Evolutionary conservation across 2,329 filamentous ascomycete species (phyloP), one percentile per base, ranked within the genome.

Genomic region (Colletotrichum sidae): DNA sequence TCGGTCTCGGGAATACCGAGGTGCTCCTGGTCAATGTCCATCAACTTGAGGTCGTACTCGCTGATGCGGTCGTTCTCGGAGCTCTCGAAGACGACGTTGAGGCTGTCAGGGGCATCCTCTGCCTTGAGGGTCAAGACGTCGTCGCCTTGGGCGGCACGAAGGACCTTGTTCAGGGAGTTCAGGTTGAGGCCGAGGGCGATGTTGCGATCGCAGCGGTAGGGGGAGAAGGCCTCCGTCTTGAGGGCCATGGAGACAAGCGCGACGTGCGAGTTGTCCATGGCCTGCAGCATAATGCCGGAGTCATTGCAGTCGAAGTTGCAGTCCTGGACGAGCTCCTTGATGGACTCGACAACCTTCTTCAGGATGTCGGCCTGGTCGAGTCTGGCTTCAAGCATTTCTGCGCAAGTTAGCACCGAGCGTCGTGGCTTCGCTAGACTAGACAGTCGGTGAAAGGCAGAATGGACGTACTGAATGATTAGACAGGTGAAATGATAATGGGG

Each of bases 291-390:
- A 76, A 99, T 96, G 69, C 96, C 96, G 60, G 93, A 95, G 86
- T 99, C 96, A 91, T 98, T 99, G 91, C 96, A 99, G 87, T 99
- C 96, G 84, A 99, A 99, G 84, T 99, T 99, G 90, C 96, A 99
- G 84, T 99, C 96, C 82, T 98, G 96, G 58, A 99, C 96, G 55
- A 99, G 90, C 76, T 99, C 96, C 83, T 97, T 98, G 90, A 99
- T 97, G 73, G 96, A 93, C 79, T 99, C 96, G 75, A 99, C 94
- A 69, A 98, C 94, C 92, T 96, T 97, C 87, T 99, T 99, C 78
- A 99, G 88, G 79, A 97, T 86, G 76, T 89, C 87, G 69, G 96
- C 95, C 86, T 98, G 94, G 79, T 96, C 92, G 81, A 99, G 88
- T 83, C 94, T 92, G 88, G 96, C 96, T 88, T 99, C 96, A 84